Conservation (phyloP, 768 basidiomycete species). For the Kwoniella heveanensis region DNA sequence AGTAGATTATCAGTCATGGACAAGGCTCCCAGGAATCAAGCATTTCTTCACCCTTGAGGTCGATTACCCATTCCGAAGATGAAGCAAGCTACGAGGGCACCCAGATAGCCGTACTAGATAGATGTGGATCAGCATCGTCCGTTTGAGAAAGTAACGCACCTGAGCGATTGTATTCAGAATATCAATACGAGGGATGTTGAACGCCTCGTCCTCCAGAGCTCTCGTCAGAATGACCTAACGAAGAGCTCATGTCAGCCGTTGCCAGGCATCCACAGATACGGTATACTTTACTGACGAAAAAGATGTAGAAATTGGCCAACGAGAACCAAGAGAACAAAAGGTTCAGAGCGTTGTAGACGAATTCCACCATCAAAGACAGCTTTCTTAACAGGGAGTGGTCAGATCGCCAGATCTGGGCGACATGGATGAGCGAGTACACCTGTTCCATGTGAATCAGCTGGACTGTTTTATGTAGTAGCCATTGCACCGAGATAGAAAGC, state of each 20-base stretch:
- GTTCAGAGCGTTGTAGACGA: slow-evolving; percentile 82
- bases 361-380: slow-evolving; percentile 72
- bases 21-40: slow-evolving; percentile 16
- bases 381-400: slow-evolving; percentile 81
- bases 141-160: slow-evolving; percentile 58
- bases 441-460: slow-evolving; percentile 7
- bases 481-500: too few relatives aligned
- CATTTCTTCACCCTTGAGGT: slow-evolving; percentile 69
- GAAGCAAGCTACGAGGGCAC: slow-evolving; percentile 84
- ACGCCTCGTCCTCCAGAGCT: slow-evolving; percentile 74
- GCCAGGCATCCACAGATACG: slow-evolving; percentile 30
- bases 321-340: slow-evolving; percentile 87
- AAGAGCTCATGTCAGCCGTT: not conserved
- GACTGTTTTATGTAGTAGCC: slow-evolving; percentile 1
- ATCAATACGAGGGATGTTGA: slow-evolving; percentile 66
- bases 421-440: slow-evolving; percentile 88
- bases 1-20: slow-evolving; percentile 23
- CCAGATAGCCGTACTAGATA: slow-evolving; percentile 74
- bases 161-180: slow-evolving; percentile 77
- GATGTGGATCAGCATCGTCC: slow-evolving; percentile 2
- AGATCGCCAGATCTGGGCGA: slow-evolving; percentile 73
- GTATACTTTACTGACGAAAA: slow-evolving; percentile 68
- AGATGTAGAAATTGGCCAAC: slow-evolving; percentile 91
- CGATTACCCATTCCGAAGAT: slow-evolving; percentile 95
- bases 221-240: slow-evolving; percentile 79